Evolutionary conservation across 176 grass and related monocot species (phyloP).

Genomic region (Elymus sibiricus): DNA sequence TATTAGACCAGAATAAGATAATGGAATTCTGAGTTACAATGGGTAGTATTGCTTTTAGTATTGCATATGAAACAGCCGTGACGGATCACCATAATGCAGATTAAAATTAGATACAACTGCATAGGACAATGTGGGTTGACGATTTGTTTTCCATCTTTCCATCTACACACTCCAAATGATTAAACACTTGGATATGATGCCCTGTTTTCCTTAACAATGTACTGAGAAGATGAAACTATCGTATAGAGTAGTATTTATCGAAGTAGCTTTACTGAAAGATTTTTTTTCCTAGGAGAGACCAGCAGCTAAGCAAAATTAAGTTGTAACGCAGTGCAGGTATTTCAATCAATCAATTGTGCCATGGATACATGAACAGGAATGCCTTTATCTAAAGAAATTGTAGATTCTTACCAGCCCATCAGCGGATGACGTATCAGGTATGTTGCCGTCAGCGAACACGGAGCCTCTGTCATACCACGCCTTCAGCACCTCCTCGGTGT

Average conservation of each 20-base stretch:
- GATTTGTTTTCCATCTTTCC: not conserved
- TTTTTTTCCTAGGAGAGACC: not conserved
- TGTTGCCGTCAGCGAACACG: conserved; percentile 33
- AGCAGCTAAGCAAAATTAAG: not conserved
- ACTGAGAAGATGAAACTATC: not conserved
- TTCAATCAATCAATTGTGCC: not conserved
- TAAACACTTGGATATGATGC: not conserved
- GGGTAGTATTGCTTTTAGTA: not conserved
- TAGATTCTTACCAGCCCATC: conserved; percentile 54
- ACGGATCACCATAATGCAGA: not conserved
- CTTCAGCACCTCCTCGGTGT: conserved; percentile 64
- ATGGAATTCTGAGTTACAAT: not conserved
- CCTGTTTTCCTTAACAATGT: not conserved
- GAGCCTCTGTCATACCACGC: conserved; percentile 65
- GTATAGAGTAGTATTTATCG: not conserved
- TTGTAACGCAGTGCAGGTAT: not conserved
- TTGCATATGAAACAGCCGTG: not conserved
- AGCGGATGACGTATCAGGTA: conserved; percentile 40
- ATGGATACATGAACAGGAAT: conserved; percentile 4
- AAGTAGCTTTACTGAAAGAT: not conserved
- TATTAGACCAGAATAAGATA: not conserved
- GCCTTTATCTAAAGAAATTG: not conserved
- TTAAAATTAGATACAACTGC: not conserved
- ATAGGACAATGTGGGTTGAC: not conserved
- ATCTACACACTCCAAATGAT: not conserved